A percentile compares a stretch with the other conserved stretches of the same genome.
phyloP scores from a whole-genome alignment of 2,329 filamentous ascomycete species.

The Waltergamsia citrina region DNA sequence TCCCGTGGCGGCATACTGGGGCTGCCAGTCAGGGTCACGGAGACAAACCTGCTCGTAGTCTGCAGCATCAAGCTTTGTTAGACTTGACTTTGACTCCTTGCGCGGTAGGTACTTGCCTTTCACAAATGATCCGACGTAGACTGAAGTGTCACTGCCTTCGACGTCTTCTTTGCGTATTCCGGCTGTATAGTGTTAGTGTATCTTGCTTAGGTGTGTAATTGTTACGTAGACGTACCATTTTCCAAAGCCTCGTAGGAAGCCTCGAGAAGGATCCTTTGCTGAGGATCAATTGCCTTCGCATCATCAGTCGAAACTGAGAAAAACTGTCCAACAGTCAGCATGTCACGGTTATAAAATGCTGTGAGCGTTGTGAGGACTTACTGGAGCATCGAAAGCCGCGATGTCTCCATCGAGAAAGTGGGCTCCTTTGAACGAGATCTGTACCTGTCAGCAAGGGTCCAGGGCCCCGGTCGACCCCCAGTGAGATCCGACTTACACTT shows the following conservation, averaged over 20 bases:
- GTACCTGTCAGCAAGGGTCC: constrained; percentile 7
- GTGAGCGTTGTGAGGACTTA: constrained; percentile 17
- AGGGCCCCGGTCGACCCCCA: constrained; percentile 6
- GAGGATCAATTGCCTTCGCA: constrained; percentile 42
- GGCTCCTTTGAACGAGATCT: constrained; percentile 37
- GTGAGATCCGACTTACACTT: constrained; percentile 23
- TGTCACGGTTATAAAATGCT: not conserved
- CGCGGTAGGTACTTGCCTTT: constrained; percentile 30
- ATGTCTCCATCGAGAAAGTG: constrained; percentile 40
- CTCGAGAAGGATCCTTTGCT: constrained; percentile 42
- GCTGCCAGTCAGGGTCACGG: constrained; percentile 37
- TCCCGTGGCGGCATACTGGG: constrained; percentile 42
- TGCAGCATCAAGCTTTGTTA: constrained; percentile 7
- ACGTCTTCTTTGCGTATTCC: constrained; percentile 33
- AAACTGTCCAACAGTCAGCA: constrained; percentile 24
- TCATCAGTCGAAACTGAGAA: constrained; percentile 40
- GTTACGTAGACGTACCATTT: constrained; percentile 24
- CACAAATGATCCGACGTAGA: constrained; percentile 41
- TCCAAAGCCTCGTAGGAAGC: constrained; percentile 40
- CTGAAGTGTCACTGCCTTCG: constrained; percentile 32
- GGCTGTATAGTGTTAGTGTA: constrained; percentile 16
- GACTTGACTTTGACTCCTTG: not conserved
- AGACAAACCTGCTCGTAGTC: constrained; percentile 42
- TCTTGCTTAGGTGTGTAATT: not conserved
- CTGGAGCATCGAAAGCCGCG: constrained; percentile 37